Conservation (phyloP, 148 eudicot species). For the Vaccinium corymbosum region DNA sequence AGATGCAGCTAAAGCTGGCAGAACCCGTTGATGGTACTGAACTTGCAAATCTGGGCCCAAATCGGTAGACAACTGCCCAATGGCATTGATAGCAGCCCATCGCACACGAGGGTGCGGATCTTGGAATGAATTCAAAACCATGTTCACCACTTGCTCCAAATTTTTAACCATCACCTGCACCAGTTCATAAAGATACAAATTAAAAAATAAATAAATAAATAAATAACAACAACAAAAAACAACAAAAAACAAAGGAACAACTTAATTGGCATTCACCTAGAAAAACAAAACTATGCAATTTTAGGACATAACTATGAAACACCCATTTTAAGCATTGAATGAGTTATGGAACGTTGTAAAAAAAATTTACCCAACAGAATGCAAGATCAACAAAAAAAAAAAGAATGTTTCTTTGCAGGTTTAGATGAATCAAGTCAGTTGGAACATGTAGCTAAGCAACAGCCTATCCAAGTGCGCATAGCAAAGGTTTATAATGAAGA, state of each 20-base stretch:
- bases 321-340: not conserved
- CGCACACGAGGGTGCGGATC: conserved; percentile 93
- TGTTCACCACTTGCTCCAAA: conserved; percentile 80
- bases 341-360: not conserved
- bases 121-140: conserved; percentile 83
- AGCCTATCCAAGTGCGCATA: not conserved
- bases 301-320: not conserved
- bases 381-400: not conserved
- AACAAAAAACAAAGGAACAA: not conserved
- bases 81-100: conserved; percentile 98
- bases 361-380: not conserved
- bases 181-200: not conserved
- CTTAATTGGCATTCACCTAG: not conserved
- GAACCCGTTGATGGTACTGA: conserved; percentile 70
- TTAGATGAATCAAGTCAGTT: not conserved
- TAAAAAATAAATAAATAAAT: not conserved
- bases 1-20: conserved; percentile 82
- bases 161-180: conserved; percentile 84
- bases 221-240: no score
- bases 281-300: not conserved
- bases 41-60: conserved; percentile 93
- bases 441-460: not conserved
- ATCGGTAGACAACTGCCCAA: conserved; percentile 94
- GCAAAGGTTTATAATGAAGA: not conserved
- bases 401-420: not conserved